Base-by-base conservation (phyloP, 2,329 filamentous ascomycete species). In the Penicillium sp. region DNA sequence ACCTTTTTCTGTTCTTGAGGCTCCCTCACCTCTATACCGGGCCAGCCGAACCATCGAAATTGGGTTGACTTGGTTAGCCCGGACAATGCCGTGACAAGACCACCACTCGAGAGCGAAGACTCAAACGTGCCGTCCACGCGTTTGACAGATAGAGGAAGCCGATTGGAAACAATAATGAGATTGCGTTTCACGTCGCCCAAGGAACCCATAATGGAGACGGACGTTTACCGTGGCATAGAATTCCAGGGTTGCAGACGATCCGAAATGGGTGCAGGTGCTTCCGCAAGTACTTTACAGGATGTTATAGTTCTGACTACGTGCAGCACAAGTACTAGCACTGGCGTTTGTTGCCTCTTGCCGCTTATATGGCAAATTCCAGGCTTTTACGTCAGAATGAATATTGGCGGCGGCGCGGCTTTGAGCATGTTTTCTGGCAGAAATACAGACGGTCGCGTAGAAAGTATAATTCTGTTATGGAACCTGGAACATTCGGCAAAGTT, bases 31-130 rank as follows among this genome's bases (percentile, higher is more conserved):
- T 95, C 89, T 16, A 94, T 77, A 14, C 92, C 92, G 0, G 92
- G 91, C 92, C 92, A 96, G 56, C 92, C 92, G 73, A 96, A 96
- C 92, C 92, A 96, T 68, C 90, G 88, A 72, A 96, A 96, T 62
- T 85, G 88, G 18, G 90, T 95, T 4, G 89, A 87, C 74, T 96
- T 96, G 64, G 88, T 87, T 45, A 96, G 76, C 22, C 92, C 92
- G 50, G 89, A 92, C 48, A 96, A 79, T 20, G 92, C 91, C 25
- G 89, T 95, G 64, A 96, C 92, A 20, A 96, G 82, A 11, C 92
- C 92, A 50, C 92, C 92, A 10, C 92, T 96, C 40, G 91, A 96
- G 82, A 95, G 89, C 65, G 85, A 88, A 70, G 95, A 92, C 63
- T 84, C 80, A 74, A 92, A 96, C 63, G 84, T 83, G 61, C 89